phyloP scores from a whole-genome alignment of 768 basidiomycete genomes.

The Tephrocybe sp. region DNA sequence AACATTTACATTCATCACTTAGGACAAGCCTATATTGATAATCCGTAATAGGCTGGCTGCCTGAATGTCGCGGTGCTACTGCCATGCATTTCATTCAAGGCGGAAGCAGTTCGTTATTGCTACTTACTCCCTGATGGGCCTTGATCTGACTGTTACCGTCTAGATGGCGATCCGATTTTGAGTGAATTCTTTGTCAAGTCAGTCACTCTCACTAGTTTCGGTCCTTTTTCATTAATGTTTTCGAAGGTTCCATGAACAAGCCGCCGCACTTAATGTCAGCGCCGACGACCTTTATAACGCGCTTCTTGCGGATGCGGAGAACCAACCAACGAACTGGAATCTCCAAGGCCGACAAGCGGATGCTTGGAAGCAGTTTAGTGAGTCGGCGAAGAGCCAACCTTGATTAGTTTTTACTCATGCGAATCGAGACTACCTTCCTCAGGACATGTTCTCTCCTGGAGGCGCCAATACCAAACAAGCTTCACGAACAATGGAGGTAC shows the following conservation, averaged over 20 bases:
- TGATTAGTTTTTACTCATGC: not conserved
- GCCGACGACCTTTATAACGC: conserved; percentile 50
- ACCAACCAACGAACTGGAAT: conserved; percentile 58
- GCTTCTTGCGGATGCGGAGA: conserved; percentile 56
- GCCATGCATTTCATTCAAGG: conserved; percentile 54
- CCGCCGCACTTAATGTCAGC: conserved; percentile 44
- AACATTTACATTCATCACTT: not conserved
- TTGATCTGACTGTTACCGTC: not conserved
- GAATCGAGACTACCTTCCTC: conserved; percentile 34
- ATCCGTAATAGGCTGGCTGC: conserved; percentile 53
- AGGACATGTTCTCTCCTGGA: conserved; percentile 39
- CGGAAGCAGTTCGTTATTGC: conserved; percentile 48
- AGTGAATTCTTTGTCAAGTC: conserved; percentile 67
- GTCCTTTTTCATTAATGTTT: not conserved
- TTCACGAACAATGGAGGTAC: conserved; percentile 59
- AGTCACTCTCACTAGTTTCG: conserved; percentile 4
- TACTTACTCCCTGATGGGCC: not conserved
- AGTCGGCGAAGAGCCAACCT: conserved; percentile 4
- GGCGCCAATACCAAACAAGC: conserved; percentile 63
- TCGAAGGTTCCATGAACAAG: conserved; percentile 48
- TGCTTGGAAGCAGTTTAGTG: conserved; percentile 54
- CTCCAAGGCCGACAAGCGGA: conserved; percentile 57
- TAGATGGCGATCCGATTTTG: conserved; percentile 63
- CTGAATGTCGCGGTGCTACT: conserved; percentile 60
- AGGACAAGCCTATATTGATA: not conserved